phyloP scores from a whole-genome alignment of 495 filamentous ascomycete genomes.

The Cercophora sp. region DNA sequence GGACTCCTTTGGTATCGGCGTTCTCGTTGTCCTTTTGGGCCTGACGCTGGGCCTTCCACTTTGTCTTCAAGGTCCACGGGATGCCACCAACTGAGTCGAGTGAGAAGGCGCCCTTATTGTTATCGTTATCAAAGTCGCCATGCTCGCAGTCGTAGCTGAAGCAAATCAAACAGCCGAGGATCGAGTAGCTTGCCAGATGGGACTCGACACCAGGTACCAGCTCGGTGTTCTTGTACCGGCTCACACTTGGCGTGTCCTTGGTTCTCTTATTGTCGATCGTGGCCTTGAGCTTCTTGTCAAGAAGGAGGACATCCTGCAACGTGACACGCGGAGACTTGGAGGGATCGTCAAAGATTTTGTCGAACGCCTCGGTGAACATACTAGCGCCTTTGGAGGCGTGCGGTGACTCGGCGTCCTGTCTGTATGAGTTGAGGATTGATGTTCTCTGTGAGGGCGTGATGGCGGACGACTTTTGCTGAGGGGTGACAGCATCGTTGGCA shows the following conservation, averaged over 20 bases:
- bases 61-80: conserved; percentile 16
- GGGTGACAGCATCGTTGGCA: no score
- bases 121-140: conserved; percentile 44
- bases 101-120: conserved; percentile 42
- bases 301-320: conserved; percentile 40
- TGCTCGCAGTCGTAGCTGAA: conserved; percentile 49
- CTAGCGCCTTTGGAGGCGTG: conserved; percentile 29
- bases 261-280: conserved; percentile 43
- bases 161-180: conserved; percentile 45
- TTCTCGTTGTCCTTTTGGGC: conserved; percentile 14
- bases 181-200: conserved; percentile 39
- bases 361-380: conserved; percentile 42
- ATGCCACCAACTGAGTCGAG: conserved; percentile 30
- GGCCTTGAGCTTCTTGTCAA: conserved; percentile 42
- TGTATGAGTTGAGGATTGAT: conserved; percentile 36
- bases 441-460: conserved; percentile 44
- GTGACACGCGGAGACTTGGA: conserved; percentile 24
- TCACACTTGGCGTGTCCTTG: conserved; percentile 38
- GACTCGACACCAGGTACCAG: conserved; percentile 32
- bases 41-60: conserved; percentile 25
- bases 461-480: no score
- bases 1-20: not conserved
- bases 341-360: conserved; percentile 36
- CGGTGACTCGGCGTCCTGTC: conserved; percentile 32
- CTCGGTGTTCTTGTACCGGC: conserved; percentile 19